Evolutionary conservation across 805 yeast genomes (phyloP), one percentile per base, ranked within the genome.

Genomic region (Lachancea sp.): DNA sequence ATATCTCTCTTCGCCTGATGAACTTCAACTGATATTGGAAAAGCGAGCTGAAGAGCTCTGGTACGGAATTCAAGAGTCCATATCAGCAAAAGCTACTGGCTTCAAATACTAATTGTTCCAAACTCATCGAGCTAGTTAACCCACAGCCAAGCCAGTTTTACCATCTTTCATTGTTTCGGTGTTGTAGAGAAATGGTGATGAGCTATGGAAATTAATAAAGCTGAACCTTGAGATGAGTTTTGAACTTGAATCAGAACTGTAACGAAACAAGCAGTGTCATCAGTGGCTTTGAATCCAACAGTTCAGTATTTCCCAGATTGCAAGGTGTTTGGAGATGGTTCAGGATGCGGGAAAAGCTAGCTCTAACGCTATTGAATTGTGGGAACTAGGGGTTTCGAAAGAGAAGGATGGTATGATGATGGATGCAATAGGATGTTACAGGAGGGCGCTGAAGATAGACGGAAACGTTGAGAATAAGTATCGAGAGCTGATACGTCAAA

Each of bases 391-490:
- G 2, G 77, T 81, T 0, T 77, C 73, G 39, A 81, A 81, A 56
- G 96, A 89, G 63, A 68, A 74, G 29, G 75, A 71, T 41, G 96
- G 96, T 0, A 69, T 78, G 49, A 73, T 88, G 78, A 74, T 85
- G n/a, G 95, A 88, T 56, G 96, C 96, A 1, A 79, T 86, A 22
- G 75, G 70, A 40, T 74, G 67, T 51, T 89, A 89, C 63, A 69
- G 95, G 49, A 71, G 73, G 50, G 95, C 96, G 2, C 75, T 81
- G 60, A 79, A 74, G 44, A 33, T 65, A 4, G 59, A 74, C 51
- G 69, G 65, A 12, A 73, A 73, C 45, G 89, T 89, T 4, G 96
- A 89, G 58, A 66, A 74, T 39, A 62, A 77, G 18, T 87, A 87
- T 60, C 70, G 95, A 41, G 72, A 76, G 50, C 71, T 72, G 40